These are phyloP conservation scores for Linnemannia exigua DNA, from an alignment of 192 early-diverging fungal species.

Conservation along the genomic window DNA sequence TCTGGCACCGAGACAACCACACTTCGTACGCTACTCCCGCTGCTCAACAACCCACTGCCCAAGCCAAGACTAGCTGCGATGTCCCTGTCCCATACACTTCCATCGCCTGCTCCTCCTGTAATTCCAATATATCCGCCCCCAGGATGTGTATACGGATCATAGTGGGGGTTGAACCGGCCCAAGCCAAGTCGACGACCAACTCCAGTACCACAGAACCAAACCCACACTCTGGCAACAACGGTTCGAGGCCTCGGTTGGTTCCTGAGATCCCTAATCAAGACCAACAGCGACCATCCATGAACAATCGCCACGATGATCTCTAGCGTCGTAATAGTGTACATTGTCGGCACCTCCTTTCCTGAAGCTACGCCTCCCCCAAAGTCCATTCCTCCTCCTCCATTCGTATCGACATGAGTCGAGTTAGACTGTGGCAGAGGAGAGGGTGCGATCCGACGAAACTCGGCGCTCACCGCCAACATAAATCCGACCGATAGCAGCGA, in stretches of 20 bases:
- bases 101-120: background rate
- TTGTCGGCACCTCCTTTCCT: background rate
- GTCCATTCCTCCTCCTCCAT: background rate
- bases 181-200: conserved; percentile 13
- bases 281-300: conserved; percentile 49
- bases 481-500: conserved; percentile 26
- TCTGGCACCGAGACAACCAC: conserved; percentile 20
- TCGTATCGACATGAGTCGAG: background rate
- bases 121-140: background rate
- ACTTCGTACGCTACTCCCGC: conserved; percentile 36
- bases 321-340: conserved; percentile 23
- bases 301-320: conserved; percentile 39
- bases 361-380: background rate
- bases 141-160: too few species aligned
- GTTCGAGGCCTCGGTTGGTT: conserved; percentile 36
- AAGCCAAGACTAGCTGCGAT: conserved; percentile 22
- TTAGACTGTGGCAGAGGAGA: background rate
- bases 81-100: conserved; percentile 25
- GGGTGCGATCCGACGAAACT: background rate
- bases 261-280: conserved; percentile 41
- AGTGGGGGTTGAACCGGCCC: background rate
- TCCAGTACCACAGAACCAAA: conserved; percentile 30
- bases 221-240: conserved; percentile 17
- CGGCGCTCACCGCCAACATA: conserved; percentile 22
- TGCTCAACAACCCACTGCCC: conserved; percentile 17